phyloP scores from a whole-genome alignment of 2,329 filamentous ascomycete species.

The Zymoseptoria tritici region DNA sequence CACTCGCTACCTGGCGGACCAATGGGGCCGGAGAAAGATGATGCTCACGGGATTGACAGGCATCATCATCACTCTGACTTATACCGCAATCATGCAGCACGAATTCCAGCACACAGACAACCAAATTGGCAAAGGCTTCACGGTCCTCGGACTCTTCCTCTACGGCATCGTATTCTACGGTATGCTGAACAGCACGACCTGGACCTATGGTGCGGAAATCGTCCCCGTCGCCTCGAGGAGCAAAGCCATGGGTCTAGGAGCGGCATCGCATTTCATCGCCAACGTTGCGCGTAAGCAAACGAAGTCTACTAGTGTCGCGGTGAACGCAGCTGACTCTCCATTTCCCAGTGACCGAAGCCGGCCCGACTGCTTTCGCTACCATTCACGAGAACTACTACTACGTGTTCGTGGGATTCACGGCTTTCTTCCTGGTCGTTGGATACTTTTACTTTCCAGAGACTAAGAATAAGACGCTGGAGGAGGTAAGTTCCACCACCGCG shows the following conservation, averaged over 20 bases:
- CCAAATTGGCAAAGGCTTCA: constrained; percentile 51
- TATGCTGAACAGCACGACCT: constrained; percentile 23
- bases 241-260: constrained; percentile 50
- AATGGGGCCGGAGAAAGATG: constrained; percentile 55
- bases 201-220: constrained; percentile 47
- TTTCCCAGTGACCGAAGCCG: constrained; percentile 27
- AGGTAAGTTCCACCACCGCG: neutral
- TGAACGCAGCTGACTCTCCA: constrained; percentile 1
- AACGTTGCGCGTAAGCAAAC: constrained; percentile 14
- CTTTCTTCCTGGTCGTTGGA: constrained; percentile 45
- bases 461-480: constrained; percentile 25
- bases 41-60: constrained; percentile 46
- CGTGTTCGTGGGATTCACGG: constrained; percentile 48
- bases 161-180: constrained; percentile 46
- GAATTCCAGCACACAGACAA: constrained; percentile 51
- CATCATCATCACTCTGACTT: constrained; percentile 51
- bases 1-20: constrained; percentile 47
- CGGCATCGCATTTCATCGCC: constrained; percentile 44
- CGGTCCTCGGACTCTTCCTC: constrained; percentile 52
- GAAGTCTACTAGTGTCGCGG: neutral
- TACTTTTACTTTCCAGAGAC: constrained; percentile 48
- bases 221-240: constrained; percentile 47
- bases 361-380: constrained; percentile 49
- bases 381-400: constrained; percentile 56
- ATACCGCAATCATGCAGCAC: constrained; percentile 52